Conservation (phyloP, 208 protist species). For the Trypanosomatidae sp. region DNA sequence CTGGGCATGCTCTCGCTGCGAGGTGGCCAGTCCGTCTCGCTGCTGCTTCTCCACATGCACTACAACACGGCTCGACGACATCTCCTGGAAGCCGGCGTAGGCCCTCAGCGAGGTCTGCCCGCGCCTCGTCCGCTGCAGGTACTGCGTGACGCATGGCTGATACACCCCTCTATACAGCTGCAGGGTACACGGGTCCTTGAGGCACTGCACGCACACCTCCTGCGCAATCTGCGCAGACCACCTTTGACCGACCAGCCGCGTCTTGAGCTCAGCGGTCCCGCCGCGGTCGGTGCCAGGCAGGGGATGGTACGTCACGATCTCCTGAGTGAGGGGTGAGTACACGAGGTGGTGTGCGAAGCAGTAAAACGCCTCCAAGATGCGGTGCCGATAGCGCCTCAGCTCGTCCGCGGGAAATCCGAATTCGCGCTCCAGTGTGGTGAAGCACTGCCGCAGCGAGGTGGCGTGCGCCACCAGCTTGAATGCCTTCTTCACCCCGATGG, state of each 20-base stretch:
- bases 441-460: slow-evolving; percentile 47
- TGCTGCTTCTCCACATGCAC: slow-evolving; percentile 19
- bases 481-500: slow-evolving; percentile 95
- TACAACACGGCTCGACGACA: slow-evolving; percentile 52
- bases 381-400: slow-evolving; percentile 52
- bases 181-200: slow-evolving; percentile 62
- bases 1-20: slow-evolving; percentile 4
- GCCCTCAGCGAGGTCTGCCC: slow-evolving; percentile 61
- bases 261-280: slow-evolving; percentile 22
- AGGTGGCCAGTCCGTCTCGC: background rate
- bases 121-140: slow-evolving; percentile 42
- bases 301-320: slow-evolving; percentile 46
- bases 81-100: slow-evolving; percentile 62
- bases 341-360: slow-evolving; percentile 91
- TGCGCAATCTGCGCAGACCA: slow-evolving; percentile 42
- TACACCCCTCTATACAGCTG: slow-evolving; percentile 52
- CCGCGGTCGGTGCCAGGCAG: slow-evolving; percentile 27
- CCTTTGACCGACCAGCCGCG: slow-evolving; percentile 48
- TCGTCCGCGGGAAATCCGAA: slow-evolving; percentile 64
- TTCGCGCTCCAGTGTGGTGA: slow-evolving; percentile 38
- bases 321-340: slow-evolving; percentile 64
- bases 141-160: slow-evolving; percentile 46
- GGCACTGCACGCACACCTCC: slow-evolving; percentile 64
- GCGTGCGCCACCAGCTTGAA: slow-evolving; percentile 75
- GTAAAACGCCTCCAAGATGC: slow-evolving; percentile 73